Base-by-base conservation (phyloP, 345 rosid species). In the Hypericum perforatum region DNA sequence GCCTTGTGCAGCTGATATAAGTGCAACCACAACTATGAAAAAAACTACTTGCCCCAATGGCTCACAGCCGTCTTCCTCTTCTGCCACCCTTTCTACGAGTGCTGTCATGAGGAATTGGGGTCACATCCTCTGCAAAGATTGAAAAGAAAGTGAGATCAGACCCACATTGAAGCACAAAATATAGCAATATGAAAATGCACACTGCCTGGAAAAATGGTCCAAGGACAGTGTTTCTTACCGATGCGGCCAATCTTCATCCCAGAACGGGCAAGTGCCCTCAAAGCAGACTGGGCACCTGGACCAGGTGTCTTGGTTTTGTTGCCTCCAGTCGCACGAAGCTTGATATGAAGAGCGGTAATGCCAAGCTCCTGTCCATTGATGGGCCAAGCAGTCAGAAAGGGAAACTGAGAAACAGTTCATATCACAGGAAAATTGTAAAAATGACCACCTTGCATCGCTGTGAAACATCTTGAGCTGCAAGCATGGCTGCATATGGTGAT, bases 31-130 rank as follows among this genome's bases (percentile, higher is more conserved):
- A 22, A 22, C 32, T 4, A 22, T 22, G 32, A 22, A 22, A 22
- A 22, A 22, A 22, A 4, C 32, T 22, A 22, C 32, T 22, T 22
- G 32, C 32, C 32, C 32, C 32, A 22, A 22, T 22, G 32, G 32
- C 58, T 61, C 55, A 67, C 40, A 67, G 71, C 62, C 66, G 61
- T 57, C 71, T 67, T 2, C 71, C 71, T 16, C 71, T 67, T 8
- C 71, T 61, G 36, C 71, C 71, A 52, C 71, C 66, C 71, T 67
- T 67, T 62, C 71, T 61, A 16, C 66, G 71, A 8, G 71, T 67
- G 58, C 66, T 61, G 57, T 67, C 71, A 0, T 66, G 61, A 39
- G 71, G 71, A 36, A 67, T 67, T n/a, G 71, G 71, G 14, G 71
- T 67, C 39, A 67, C 71, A 39, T 68, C 72, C 60, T 53, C 70